Base-by-base conservation (phyloP, 106 monocot species). In the Platanthera zijinensis region DNA sequence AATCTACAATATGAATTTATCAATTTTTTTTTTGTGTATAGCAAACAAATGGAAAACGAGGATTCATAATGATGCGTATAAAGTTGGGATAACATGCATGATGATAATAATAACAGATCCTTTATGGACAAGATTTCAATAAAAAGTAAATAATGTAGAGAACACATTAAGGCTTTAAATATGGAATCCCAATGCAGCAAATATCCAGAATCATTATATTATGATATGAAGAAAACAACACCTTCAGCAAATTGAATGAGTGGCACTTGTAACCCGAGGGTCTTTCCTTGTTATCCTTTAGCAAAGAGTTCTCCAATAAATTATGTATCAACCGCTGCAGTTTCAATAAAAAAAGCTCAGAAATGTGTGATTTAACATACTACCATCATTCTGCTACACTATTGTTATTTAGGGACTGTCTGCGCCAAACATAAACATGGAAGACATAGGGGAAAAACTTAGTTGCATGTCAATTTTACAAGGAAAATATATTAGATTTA, bases 291-390 rank as follows among this genome's bases (percentile, higher is more conserved):
- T 56, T 67, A 82, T 80, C 32, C 10, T 79, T 75, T 39, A 13
- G 7, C 48, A 49, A 63, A 53, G 59, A 64, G 15, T 53, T 72
- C 32, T 85, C 80, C 12, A 87, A 62, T 74, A 87, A 62, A 81
- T 48, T 87, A 80, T 85, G 71, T 72, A 92, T 72, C 74, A 92
- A 80, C 50, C 64, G 73, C 91, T 88, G 81, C 69, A 79, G 49
- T 78, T n/a, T 32, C 28, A 5, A 66, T 18, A 62, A 62, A 21
- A 56, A 0, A 62, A 66, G 66, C 11, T 12, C 21, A 28, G 30
- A 66, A 2, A 30, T 66, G 11, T 28, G 28, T 10, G 19, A 6
- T 32, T 15, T 39, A 66, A 25, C 30, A 11, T 66, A 30, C 6
- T 66, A 66, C 30, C 30, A 10, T 9, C 30, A 66, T 32, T 66